Conservation (phyloP, 331 rosid species). For the Pyrus hybrid region DNA sequence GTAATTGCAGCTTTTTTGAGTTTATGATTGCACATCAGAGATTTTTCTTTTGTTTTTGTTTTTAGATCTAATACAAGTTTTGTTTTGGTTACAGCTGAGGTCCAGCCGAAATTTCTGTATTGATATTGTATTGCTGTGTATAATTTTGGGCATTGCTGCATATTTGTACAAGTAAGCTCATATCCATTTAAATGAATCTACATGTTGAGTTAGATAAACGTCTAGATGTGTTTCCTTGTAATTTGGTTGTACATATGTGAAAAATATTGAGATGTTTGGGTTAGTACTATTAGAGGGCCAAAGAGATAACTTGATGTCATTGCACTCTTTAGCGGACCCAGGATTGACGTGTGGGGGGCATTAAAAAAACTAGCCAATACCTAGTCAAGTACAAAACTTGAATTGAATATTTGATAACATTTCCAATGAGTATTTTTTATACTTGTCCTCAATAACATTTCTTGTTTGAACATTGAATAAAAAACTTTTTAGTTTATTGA, state of each 20-base stretch:
- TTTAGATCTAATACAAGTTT: constrained; percentile 22
- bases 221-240: too few relatives aligned
- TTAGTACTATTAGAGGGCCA: not conserved
- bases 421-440: too few relatives aligned
- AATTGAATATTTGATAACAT: too few relatives aligned
- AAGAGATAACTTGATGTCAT: not conserved
- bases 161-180: constrained; percentile 91
- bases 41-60: constrained; percentile 6
- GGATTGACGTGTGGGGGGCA: too few relatives aligned
- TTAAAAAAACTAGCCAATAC: too few relatives aligned
- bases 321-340: not conserved
- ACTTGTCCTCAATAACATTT: too few relatives aligned
- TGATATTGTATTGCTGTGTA: constrained; percentile 77
- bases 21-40: not conserved
- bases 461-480: too few relatives aligned
- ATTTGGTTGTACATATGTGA: not conserved
- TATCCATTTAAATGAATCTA: not conserved
- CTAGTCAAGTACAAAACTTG: too few relatives aligned
- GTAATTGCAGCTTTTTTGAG: constrained; percentile 4
- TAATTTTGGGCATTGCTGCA: constrained; percentile 96
- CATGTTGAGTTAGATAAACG: not conserved
- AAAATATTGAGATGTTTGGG: not conserved
- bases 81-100: constrained; percentile 61
- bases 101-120: constrained; percentile 98
- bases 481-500: too few relatives aligned